phyloP scores from a whole-genome alignment of 108 stramenopile genomes.

The Tribonema minus region DNA sequence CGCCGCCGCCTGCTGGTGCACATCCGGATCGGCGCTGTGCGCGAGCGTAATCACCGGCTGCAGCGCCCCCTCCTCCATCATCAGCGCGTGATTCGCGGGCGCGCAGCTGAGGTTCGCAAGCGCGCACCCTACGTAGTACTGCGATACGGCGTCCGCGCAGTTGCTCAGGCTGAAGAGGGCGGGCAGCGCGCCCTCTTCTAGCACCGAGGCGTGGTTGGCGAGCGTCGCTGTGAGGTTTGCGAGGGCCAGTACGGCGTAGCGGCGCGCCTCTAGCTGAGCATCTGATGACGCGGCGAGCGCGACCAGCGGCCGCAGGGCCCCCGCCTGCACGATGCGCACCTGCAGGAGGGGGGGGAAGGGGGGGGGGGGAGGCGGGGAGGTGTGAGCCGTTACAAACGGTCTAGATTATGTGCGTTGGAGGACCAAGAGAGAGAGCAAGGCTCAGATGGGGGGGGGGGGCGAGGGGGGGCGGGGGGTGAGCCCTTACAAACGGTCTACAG shows the following conservation, averaged over 20 bases:
- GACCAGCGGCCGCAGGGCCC: conserved; percentile 66
- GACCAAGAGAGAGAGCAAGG: too few species aligned
- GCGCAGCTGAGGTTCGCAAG: conserved; percentile 73
- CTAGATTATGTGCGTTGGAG: too few species aligned
- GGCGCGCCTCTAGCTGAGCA: conserved; percentile 59
- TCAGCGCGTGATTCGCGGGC: conserved; percentile 62
- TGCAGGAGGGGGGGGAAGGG: too few species aligned
- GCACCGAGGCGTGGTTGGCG: conserved; percentile 64
- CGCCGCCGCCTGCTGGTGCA: conserved; percentile 72
- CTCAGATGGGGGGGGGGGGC: too few species aligned
- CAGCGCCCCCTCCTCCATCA: conserved; percentile 72
- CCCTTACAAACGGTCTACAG: too few species aligned
- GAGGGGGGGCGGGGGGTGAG: too few species aligned
- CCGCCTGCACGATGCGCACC: conserved; percentile 72
- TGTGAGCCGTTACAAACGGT: too few species aligned
- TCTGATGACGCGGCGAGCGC: conserved; percentile 17
- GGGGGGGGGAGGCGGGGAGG: too few species aligned
- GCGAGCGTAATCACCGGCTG: conserved; percentile 68
- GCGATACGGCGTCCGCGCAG: conserved; percentile 62
- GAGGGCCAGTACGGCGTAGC: conserved; percentile 68
- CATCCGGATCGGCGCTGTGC: conserved; percentile 60
- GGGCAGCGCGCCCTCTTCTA: conserved; percentile 64
- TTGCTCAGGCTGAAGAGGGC: conserved; percentile 72
- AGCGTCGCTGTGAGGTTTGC: conserved; percentile 72
- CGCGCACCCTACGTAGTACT: conserved; percentile 71